phyloP scores from a whole-genome alignment of 148 eudicot genomes.

The Heliamphora exappendiculata region DNA sequence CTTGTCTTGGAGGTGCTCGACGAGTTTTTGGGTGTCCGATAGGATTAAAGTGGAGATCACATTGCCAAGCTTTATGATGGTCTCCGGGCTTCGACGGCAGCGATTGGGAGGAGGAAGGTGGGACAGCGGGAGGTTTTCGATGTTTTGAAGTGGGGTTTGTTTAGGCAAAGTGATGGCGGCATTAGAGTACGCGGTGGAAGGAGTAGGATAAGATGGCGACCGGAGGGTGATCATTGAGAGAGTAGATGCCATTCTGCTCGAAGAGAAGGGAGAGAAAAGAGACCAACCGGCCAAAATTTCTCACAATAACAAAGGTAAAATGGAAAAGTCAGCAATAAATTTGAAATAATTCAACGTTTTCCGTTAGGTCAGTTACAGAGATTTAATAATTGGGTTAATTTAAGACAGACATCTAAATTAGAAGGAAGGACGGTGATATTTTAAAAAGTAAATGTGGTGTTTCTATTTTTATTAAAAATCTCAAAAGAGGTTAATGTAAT shows the following conservation, averaged over 20 bases:
- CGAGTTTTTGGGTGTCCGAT: slow-evolving; percentile 60
- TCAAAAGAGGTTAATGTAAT: no score
- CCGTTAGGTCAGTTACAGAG: no score
- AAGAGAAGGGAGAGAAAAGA: not conserved
- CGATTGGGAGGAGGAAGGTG: slow-evolving; percentile 48
- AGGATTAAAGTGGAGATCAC: slow-evolving; percentile 56
- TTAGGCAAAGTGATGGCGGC: slow-evolving; percentile 18
- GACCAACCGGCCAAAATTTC: no score
- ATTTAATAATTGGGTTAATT: no score
- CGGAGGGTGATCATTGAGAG: slow-evolving; percentile 21
- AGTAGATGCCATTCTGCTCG: slow-evolving; percentile 16
- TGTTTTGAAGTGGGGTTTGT: slow-evolving; percentile 21
- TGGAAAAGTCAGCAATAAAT: no score
- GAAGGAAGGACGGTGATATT: no score
- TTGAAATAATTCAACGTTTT: no score
- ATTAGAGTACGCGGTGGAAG: slow-evolving; percentile 17
- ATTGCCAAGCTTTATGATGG: slow-evolving; percentile 41
- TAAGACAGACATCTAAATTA: no score
- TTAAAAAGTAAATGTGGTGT: no score
- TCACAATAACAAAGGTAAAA: no score
- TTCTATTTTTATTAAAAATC: no score
- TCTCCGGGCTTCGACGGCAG: slow-evolving; percentile 70
- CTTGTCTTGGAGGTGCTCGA: slow-evolving; percentile 70
- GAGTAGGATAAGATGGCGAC: slow-evolving; percentile 20
- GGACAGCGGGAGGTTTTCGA: slow-evolving; percentile 27